Evolutionary conservation across 1,139 yeast genomes (phyloP), one percentile per base, ranked within the genome.

Genomic region (Candida glucosophila): DNA sequence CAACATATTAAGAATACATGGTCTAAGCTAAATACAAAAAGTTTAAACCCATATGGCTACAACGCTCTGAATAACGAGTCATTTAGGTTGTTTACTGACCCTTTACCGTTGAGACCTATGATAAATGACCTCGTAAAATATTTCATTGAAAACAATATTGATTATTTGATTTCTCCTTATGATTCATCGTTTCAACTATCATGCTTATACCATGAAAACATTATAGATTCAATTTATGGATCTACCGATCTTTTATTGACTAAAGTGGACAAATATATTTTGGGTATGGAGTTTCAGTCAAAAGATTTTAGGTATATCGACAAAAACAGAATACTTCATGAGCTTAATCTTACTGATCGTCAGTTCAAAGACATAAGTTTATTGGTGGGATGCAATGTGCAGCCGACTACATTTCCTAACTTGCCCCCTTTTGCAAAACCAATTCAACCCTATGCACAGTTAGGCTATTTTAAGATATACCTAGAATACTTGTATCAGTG

Each of bases 171-270:
- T 11, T 80, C 94, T 17, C 98, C 98, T 2, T 86, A 77, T 44
- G 69, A 77, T 29, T 74, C 96, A 0, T 75, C 86, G 49, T 73
- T 81, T 28, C 97, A 90, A 52, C 61, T 90, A 40, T 73, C 83
- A 6, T 85, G 83, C 43, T 57, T 88, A 41, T 60, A 68, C 36
- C 67, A 66, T 29, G 64, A 57, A 25, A 63, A 58, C 3, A 52
- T 66, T 22, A 70, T 88, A 29, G 93, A 88, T 49, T 75, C 82
- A 1, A 72, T 88, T 19, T 85, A 76, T 49, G 94, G 94, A 1
- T 80, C 95, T 6, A 77, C 88, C 2, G 97, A 90, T 41, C 64
- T 77, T 24, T 56, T 88, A 25, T 58, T 88, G 46, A 62, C 71
- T 10, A 54, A 59, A 20, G 67, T 81, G 20, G 92, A 80, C 34